Evolutionary conservation across 1,284 basidiomycete species (phyloP).

Genomic region (Malassezia psittaci): DNA sequence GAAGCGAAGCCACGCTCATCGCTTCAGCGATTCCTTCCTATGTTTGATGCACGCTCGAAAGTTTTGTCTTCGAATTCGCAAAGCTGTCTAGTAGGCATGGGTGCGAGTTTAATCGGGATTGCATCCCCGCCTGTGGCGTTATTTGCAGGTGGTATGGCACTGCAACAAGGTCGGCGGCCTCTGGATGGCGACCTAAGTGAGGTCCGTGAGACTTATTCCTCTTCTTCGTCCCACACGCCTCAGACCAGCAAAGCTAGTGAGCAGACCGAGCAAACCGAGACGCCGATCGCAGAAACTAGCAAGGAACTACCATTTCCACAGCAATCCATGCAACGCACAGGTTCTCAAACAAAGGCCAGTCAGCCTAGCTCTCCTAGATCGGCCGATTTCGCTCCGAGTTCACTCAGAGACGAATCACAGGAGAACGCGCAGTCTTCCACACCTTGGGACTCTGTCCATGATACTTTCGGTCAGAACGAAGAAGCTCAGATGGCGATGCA

Average conservation of each 20-base stretch:
- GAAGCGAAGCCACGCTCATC: conserved; percentile 12
- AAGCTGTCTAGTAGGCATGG: conserved; percentile 74
- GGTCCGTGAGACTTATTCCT: too few species aligned
- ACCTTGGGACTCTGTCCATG: background rate
- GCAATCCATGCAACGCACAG: too few species aligned
- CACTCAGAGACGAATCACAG: too few species aligned
- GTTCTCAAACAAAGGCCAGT: too few species aligned
- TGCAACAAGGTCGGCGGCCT: conserved; percentile 62
- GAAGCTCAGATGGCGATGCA: background rate
- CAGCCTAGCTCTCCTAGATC: too few species aligned
- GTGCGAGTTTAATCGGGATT: conserved; percentile 65
- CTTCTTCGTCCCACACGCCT: too few species aligned
- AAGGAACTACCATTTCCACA: too few species aligned
- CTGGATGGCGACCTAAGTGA: background rate
- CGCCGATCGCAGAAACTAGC: too few species aligned
- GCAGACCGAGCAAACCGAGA: too few species aligned
- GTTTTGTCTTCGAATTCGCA: conserved; percentile 42
- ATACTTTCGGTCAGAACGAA: conserved; percentile 5
- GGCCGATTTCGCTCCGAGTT: too few species aligned
- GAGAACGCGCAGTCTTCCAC: conserved; percentile 12
- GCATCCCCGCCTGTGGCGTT: conserved; percentile 66
- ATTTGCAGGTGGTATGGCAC: conserved; percentile 68
- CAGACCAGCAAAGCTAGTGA: too few species aligned
- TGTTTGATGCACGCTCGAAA: conserved; percentile 16
- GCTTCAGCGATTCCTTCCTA: conserved; percentile 5